A percentile compares a stretch with the other conserved stretches of the same genome.
phyloP scores from a whole-genome alignment of 345 rosid species.

The Mangifera indica region DNA sequence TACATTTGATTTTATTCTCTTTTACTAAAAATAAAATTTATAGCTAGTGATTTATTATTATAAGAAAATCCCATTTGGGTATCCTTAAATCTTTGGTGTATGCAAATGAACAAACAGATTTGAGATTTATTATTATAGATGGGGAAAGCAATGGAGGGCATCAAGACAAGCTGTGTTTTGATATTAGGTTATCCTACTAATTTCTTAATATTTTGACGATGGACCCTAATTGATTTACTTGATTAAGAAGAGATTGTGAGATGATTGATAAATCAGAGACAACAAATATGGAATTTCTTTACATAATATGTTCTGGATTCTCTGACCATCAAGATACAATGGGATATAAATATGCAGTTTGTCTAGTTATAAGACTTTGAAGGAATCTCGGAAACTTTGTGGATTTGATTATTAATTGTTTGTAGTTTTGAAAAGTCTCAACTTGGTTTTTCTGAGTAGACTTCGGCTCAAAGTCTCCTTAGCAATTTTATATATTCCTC shows the following conservation, averaged over 20 bases:
- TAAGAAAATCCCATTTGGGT: no score
- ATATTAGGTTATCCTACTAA: neutral
- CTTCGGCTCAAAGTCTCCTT: no score
- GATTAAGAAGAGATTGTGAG: constrained; percentile 9
- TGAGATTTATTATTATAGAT: neutral
- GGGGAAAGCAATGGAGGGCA: constrained; percentile 3
- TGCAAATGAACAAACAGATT: no score
- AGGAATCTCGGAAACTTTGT: constrained; percentile 17
- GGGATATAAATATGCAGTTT: neutral
- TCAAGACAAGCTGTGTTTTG: neutral
- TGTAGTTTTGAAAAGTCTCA: neutral
- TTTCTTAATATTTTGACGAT: neutral
- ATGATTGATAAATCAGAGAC: constrained; percentile 8
- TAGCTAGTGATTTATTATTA: no score
- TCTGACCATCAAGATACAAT: neutral
- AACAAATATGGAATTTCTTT: neutral
- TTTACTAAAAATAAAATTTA: no score
- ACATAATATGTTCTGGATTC: constrained; percentile 11
- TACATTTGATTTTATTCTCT: no score
- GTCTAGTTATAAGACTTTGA: no score
- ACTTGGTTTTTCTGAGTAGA: no score
- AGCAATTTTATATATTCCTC: no score
- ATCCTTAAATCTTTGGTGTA: no score
- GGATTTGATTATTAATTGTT: neutral
- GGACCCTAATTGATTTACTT: neutral